phyloP scores from a whole-genome alignment of 768 basidiomycete species.

The Filobasidium floriforme region DNA sequence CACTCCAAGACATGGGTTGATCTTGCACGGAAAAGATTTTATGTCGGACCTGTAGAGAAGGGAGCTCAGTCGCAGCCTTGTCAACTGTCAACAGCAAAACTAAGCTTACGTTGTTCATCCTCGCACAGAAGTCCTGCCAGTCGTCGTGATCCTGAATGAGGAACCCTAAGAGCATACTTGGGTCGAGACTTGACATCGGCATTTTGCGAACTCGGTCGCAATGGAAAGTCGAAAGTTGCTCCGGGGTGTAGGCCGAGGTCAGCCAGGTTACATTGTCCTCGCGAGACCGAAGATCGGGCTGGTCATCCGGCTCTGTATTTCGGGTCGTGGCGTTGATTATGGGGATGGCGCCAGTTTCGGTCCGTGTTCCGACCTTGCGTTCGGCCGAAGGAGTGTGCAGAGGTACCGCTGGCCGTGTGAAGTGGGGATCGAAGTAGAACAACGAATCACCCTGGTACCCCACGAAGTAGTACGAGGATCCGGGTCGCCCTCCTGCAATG shows the following conservation, averaged over 20 bases:
- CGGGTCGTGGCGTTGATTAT: background rate
- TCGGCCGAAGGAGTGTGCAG: slow-evolving; percentile 40
- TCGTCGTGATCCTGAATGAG: slow-evolving; percentile 72
- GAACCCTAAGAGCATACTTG: slow-evolving; percentile 95
- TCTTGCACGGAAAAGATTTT: slow-evolving; percentile 82
- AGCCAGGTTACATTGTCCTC: slow-evolving; percentile 46
- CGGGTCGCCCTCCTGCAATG: slow-evolving; percentile 91
- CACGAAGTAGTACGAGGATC: slow-evolving; percentile 97
- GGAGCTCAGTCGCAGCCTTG: background rate
- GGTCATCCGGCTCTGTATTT: background rate
- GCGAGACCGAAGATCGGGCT: background rate
- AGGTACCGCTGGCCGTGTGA: slow-evolving; percentile 68
- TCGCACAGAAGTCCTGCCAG: slow-evolving; percentile 69
- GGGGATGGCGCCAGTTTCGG: background rate
- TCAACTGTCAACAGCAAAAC: slow-evolving; percentile 2
- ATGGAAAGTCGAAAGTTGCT: slow-evolving; percentile 82
- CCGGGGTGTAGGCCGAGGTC: slow-evolving; percentile 61
- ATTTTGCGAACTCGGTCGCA: slow-evolving; percentile 96
- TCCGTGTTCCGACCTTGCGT: background rate
- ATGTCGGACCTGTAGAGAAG: slow-evolving; percentile 48
- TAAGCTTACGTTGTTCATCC: slow-evolving; percentile 62
- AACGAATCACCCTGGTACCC: slow-evolving; percentile 81
- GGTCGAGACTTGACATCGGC: slow-evolving; percentile 80
- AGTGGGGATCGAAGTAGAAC: slow-evolving; percentile 50
- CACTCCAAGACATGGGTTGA: slow-evolving; percentile 71